A percentile compares a stretch with the other conserved stretches of the same genome.
Evolutionary conservation across 768 basidiomycete genomes (phyloP).

Genomic region (Lentinus tigrinus): DNA sequence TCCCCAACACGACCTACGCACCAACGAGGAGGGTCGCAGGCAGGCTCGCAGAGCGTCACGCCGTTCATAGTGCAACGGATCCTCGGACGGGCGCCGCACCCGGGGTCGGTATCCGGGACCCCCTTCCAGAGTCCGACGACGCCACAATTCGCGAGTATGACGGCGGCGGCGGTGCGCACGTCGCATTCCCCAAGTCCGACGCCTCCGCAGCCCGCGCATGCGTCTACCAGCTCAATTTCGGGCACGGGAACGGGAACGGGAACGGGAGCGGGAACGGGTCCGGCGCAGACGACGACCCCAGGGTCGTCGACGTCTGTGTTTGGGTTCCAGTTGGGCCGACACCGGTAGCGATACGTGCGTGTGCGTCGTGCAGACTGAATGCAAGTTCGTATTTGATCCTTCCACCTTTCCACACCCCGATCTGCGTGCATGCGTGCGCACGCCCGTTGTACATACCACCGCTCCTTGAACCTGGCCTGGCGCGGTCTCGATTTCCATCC

Average conservation of each 20-base stretch:
- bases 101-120: slow-evolving; percentile 2
- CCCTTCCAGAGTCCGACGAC: slow-evolving; percentile 18
- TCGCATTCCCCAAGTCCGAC: not conserved
- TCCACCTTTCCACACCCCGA: not conserved
- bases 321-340: slow-evolving; percentile 15
- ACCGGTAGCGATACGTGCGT: slow-evolving; percentile 7
- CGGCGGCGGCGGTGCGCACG: not conserved
- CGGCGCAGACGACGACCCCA: not conserved
- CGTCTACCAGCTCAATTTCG: not conserved
- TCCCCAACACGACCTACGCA: slow-evolving; percentile 15
- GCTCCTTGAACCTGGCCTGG: not conserved
- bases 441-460: not conserved
- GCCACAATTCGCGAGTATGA: slow-evolving; percentile 11
- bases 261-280: not conserved
- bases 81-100: slow-evolving; percentile 16
- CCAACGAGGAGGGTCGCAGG: slow-evolving; percentile 7
- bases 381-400: not conserved
- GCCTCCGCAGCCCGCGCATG: not conserved
- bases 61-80: slow-evolving; percentile 36
- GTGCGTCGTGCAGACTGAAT: too few relatives aligned
- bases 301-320: slow-evolving; percentile 12
- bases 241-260: not conserved
- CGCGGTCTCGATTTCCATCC: slow-evolving; percentile 3
- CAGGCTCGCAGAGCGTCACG: slow-evolving; percentile 19
- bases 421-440: not conserved